Evolutionary conservation across 164 flowering plant species (phyloP), one percentile per base, ranked within the genome.

Genomic region (Liquidambar formosana): DNA sequence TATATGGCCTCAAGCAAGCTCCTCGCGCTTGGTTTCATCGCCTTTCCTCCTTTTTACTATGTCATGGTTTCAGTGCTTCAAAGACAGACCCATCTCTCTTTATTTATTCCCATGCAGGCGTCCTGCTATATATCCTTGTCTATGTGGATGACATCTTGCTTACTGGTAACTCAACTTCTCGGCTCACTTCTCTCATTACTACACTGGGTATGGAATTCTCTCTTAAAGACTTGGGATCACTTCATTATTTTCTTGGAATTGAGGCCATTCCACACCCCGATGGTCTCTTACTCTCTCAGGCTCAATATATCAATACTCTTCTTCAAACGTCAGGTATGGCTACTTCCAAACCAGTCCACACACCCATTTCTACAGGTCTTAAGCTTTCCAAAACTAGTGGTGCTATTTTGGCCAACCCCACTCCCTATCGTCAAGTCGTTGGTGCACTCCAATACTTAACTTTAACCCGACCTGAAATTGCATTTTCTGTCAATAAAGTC

Each of bases 241-340:
- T 69, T 13, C 3, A 11, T 19, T 51, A 48, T 38, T 69, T 69
- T 26, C 48, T 69, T n/a, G 72, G 72, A 8, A 16, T 69, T 27
- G 57, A 69, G 11, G 58, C 60, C 10, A 18, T 58, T 10, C 26
- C 0, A 9, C 8, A 21, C 8, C 23, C 48, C 0, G 16, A 8
- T 0, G 66, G 72, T 21, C 21, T 69, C 2, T n/a, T 44, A 15
- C 27, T 69, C 4, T n/a, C 65, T 48, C 66, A 69, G 22, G 5
- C 14, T 1, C 44, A 69, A 18, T 69, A 69, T 49, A 26, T 46
- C 9, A 2, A 10, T 6, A 54, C 47, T 18, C 23, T 60, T 14
- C 57, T 69, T 5, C 23, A 44, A 9, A 0, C 1, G 0, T 18
- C 18, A 9, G 27, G 5, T 13, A 63, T 63, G 65, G 13, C 8